Percentiles rank a stretch among this genome's conserved stretches.
phyloP scores from a whole-genome alignment of 129 eudicot species.

The Centaurea solstitialis region DNA sequence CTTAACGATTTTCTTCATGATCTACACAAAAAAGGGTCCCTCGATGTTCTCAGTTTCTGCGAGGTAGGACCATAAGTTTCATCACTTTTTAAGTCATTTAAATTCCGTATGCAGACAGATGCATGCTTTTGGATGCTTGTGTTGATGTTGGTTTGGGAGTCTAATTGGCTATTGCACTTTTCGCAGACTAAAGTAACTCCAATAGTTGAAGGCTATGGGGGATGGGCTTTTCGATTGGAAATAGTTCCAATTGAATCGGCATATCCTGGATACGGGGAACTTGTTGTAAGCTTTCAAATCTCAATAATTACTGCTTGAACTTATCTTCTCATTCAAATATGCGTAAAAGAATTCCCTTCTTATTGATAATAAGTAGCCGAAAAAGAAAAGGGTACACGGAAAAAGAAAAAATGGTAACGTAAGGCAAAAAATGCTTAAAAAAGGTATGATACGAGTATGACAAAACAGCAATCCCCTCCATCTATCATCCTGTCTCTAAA shows the following conservation, averaged over 20 bases:
- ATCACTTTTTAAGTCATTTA: neutral
- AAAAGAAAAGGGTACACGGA: too few relatives aligned
- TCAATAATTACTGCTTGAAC: neutral
- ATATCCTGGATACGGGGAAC: constrained; percentile 96
- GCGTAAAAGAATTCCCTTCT: neutral
- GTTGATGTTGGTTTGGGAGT: constrained; percentile 6
- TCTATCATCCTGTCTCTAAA: neutral
- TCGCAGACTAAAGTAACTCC: constrained; percentile 98
- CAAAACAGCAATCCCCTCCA: too few relatives aligned
- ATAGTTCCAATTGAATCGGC: constrained; percentile 96
- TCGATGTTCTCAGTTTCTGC: constrained; percentile 92
- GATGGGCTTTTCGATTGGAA: constrained; percentile 97
- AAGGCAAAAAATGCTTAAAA: too few relatives aligned
- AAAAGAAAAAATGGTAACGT: too few relatives aligned
- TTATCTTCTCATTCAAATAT: neutral
- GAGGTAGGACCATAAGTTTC: constrained; percentile 58
- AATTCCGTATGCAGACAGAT: neutral
- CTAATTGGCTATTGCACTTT: constrained; percentile 16
- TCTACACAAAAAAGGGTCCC: constrained; percentile 69
- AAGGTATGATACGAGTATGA: too few relatives aligned
- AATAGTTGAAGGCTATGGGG: constrained; percentile 98
- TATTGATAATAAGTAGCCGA: too few relatives aligned
- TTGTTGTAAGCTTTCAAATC: constrained; percentile 67
- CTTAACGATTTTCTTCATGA: constrained; percentile 77
- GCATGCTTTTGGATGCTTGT: constrained; percentile 8